Percentiles rank a stretch among this genome's conserved stretches.
phyloP scores from a whole-genome alignment of 2,329 filamentous ascomycete genomes.

The Diaporthe humulicola region DNA sequence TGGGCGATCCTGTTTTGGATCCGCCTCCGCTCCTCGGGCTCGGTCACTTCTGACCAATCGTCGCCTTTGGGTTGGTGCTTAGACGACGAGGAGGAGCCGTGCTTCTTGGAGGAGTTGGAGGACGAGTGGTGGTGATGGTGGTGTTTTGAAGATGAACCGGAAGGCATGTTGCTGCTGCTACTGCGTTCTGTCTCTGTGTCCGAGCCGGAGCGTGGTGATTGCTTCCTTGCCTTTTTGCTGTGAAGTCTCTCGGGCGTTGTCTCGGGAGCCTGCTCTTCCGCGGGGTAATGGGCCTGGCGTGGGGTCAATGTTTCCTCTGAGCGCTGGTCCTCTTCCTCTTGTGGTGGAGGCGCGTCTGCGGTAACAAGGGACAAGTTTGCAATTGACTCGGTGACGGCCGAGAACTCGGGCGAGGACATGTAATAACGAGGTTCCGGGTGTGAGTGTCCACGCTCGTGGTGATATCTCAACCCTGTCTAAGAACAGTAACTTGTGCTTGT shows the following conservation, averaged over 20 bases:
- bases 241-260: neutral
- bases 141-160: slow-evolving; percentile 45
- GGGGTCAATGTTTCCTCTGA: slow-evolving; percentile 32
- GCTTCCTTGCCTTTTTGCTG: neutral
- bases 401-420: slow-evolving; percentile 36
- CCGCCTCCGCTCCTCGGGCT: slow-evolving; percentile 78
- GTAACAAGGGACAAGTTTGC: slow-evolving; percentile 25
- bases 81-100: slow-evolving; percentile 49
- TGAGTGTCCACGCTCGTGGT: neutral
- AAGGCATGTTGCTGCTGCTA: slow-evolving; percentile 50
- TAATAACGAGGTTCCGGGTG: neutral
- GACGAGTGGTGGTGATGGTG: slow-evolving; percentile 43
- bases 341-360: neutral
- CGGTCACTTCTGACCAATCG: slow-evolving; percentile 78
- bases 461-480: slow-evolving; percentile 16
- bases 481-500: neutral
- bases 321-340: slow-evolving; percentile 18
- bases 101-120: slow-evolving; percentile 52
- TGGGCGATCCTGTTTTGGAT: slow-evolving; percentile 84
- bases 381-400: slow-evolving; percentile 33
- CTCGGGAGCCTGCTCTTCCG: neutral
- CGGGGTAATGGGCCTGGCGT: slow-evolving; percentile 23
- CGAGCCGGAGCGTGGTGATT: slow-evolving; percentile 45
- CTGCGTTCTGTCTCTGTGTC: slow-evolving; percentile 45
- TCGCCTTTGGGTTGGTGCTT: slow-evolving; percentile 61